A percentile compares a stretch with the other conserved stretches of the same genome.
phyloP scores from a whole-genome alignment of 78 protist genomes.

The Protostelium mycophagum region DNA sequence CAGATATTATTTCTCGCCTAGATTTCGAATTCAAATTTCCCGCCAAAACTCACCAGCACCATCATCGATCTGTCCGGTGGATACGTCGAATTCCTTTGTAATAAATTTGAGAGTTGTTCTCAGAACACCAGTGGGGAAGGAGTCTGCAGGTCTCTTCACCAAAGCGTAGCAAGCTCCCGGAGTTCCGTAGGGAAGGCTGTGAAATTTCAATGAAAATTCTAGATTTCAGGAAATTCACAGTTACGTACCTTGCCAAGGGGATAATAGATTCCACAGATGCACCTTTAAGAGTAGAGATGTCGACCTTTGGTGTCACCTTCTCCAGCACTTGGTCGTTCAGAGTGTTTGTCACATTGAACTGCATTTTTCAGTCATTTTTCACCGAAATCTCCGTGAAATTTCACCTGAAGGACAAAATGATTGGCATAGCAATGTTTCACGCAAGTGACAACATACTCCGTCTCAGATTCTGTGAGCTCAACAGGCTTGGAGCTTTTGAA shows the following conservation, averaged over 20 bases:
- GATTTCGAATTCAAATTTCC: not conserved
- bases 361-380: not conserved
- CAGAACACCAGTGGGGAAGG: slow-evolving; percentile 24
- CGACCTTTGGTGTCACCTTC: slow-evolving; percentile 65
- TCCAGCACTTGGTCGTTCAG: slow-evolving; percentile 78
- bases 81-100: slow-evolving; percentile 72
- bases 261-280: slow-evolving; percentile 9
- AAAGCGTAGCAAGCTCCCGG: slow-evolving; percentile 31
- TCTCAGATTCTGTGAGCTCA: slow-evolving; percentile 88
- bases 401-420: slow-evolving; percentile 75
- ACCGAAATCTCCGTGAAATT: not conserved
- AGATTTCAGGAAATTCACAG: too few species aligned
- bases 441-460: slow-evolving; percentile 88
- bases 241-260: not conserved
- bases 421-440: slow-evolving; percentile 75
- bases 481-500: slow-evolving; percentile 45
- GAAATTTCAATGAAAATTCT: not conserved
- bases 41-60: not conserved
- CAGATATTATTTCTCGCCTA: not conserved
- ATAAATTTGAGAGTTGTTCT: slow-evolving; percentile 53
- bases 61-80: slow-evolving; percentile 67
- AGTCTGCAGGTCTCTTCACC: slow-evolving; percentile 20
- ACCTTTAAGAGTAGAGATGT: slow-evolving; percentile 16
- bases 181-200: slow-evolving; percentile 13
- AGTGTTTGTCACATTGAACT: slow-evolving; percentile 84